Conservation (phyloP, 2,329 filamentous ascomycete genomes). For the Talaromyces sp. region DNA sequence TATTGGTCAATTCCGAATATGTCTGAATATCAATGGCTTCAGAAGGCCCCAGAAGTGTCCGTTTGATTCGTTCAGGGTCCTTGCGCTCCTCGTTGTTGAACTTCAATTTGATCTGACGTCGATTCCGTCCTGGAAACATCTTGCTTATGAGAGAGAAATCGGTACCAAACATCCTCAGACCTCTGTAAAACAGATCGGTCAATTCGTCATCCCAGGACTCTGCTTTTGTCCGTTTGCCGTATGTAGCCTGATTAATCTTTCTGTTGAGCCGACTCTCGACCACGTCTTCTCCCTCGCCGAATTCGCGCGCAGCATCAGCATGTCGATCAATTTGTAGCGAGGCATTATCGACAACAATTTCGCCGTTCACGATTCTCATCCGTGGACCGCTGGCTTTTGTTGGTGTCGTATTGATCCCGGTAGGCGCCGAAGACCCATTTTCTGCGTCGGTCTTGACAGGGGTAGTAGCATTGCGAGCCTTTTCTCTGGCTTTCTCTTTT, state of each 20-base stretch:
- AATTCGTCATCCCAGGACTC: slow-evolving; percentile 58
- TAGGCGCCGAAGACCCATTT: slow-evolving; percentile 24
- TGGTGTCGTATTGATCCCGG: slow-evolving; percentile 25
- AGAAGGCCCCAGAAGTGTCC: slow-evolving; percentile 49
- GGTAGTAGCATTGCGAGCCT: slow-evolving; percentile 25
- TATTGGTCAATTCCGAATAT: slow-evolving; percentile 49
- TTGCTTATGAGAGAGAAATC: slow-evolving; percentile 65
- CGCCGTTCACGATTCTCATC: slow-evolving; percentile 57
- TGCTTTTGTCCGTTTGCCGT: slow-evolving; percentile 51
- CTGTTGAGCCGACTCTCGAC: slow-evolving; percentile 49
- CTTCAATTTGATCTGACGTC: slow-evolving; percentile 64
- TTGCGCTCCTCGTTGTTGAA: slow-evolving; percentile 62
- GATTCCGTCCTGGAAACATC: slow-evolving; percentile 58
- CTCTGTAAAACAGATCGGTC: slow-evolving; percentile 63
- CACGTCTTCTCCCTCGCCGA: slow-evolving; percentile 47
- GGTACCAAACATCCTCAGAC: slow-evolving; percentile 62
- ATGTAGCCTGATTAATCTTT: slow-evolving; percentile 48
- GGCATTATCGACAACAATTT: slow-evolving; percentile 55
- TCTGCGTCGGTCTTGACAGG: slow-evolving; percentile 31
- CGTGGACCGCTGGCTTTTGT: slow-evolving; percentile 42
- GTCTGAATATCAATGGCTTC: slow-evolving; percentile 45
- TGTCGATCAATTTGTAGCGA: slow-evolving; percentile 58
- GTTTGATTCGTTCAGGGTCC: slow-evolving; percentile 54
- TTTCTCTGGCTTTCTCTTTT: slow-evolving; percentile 41
- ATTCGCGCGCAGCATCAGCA: slow-evolving; percentile 50